Evolutionary conservation across 2,329 filamentous ascomycete species (phyloP), one percentile per base, ranked within the genome.

Genomic region (Lachnellula hyalina): DNA sequence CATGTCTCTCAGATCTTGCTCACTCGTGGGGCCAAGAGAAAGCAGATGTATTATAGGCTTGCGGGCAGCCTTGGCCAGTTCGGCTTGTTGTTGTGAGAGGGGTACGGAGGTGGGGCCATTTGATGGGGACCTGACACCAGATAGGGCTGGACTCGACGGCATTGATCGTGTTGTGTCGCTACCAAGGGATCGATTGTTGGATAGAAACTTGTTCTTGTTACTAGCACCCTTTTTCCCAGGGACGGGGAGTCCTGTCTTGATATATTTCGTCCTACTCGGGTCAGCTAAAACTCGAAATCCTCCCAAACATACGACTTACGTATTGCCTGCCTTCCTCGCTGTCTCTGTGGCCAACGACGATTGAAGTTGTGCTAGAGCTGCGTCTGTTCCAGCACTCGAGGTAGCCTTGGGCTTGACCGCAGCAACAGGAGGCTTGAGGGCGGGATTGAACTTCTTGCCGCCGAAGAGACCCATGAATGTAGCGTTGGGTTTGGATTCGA

Each of bases 11-110:
- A 86, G 67, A 50, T 78, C 74, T 7, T 78, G 73, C 19, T 76
- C 76, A 0, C 76, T 68, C 59, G 76, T 74, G 14, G 83, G 78
- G 55, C 74, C 71, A 6, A 79, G 75, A 34, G 83, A 83, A 19
- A 86, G 70, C 60, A 84, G 79, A 66, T 86, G 83, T 28, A 86
- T 80, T 19, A 86, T 72, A 23, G 78, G 73, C 23, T 71, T 71
- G 4, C 77, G 74, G 57, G 76, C 75, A 50, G 78, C 79, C 66
- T 82, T 82, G 41, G 77, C 76, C 61, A 77, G 74, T 62, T 81
- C 78, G 36, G 77, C 65, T 34, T 76, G 69, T 59, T 80, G 75
- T 57, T 82, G 76, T 1, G 79, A 77, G 17, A 78, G 73, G 11
- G 76, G 77, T 9, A 73, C 74, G 1, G 79, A 75, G 4, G 76